These are phyloP conservation scores for Amanita jacksonii DNA, from an alignment of 768 basidiomycete genomes.

Conservation along the genomic window DNA sequence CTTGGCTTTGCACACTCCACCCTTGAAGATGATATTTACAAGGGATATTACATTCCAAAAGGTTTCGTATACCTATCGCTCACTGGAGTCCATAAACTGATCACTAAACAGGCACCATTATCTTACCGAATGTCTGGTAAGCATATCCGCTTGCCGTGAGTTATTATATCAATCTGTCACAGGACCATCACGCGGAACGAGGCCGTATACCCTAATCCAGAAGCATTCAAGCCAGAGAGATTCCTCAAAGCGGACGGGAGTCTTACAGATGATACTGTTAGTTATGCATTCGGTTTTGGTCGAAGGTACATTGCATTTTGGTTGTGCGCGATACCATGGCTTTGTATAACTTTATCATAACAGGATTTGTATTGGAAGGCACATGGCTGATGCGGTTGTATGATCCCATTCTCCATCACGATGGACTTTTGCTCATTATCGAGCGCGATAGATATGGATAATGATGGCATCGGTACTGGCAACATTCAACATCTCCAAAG, in stretches of 20 bases:
- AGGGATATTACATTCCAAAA: constrained; percentile 24
- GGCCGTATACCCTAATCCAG: constrained; percentile 10
- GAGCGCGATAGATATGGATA: too few relatives aligned
- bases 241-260: not conserved
- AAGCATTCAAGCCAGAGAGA: not conserved
- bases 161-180: not conserved
- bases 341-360: too few relatives aligned
- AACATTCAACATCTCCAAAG: too few relatives aligned
- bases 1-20: constrained; percentile 4
- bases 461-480: too few relatives aligned
- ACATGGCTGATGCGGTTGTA: too few relatives aligned
- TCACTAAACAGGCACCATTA: constrained; percentile 4
- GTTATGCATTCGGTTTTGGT: too few relatives aligned
- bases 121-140: constrained; percentile 5
- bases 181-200: constrained; percentile 12
- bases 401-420: too few relatives aligned
- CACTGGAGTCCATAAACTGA: not conserved
- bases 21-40: constrained; percentile 16
- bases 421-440: too few relatives aligned
- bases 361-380: too few relatives aligned
- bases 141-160: not conserved
- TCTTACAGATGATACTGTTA: too few relatives aligned
- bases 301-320: too few relatives aligned
- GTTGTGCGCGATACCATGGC: too few relatives aligned
- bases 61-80: not conserved